Evolutionary conservation across 441 rosid genomes (phyloP), one percentile per base, ranked within the genome.

Genomic region (Populus hybrid): DNA sequence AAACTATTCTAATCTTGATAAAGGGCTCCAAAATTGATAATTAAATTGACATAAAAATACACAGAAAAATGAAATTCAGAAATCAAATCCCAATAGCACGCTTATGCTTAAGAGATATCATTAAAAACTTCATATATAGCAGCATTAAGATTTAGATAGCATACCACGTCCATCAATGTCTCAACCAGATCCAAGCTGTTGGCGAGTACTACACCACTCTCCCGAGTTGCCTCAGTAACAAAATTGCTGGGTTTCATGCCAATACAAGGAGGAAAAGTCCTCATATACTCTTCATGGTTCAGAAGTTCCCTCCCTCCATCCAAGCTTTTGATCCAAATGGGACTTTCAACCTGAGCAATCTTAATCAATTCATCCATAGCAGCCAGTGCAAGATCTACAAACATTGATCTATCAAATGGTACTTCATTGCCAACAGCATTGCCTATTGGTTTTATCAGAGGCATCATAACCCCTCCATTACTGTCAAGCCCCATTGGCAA

Each of bases 311-410:
- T 82, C 23, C 83, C 86, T 30, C 90, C 90, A 26, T 83, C 90
- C 36, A 82, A 74, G 67, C 79, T 87, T 40, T 83, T 83, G n/a
- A 84, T 68, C 98, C 99, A 95, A 46, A 95, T 83, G 1, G 92
- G 91, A 6, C 84, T 85, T n/a, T 84, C 86, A 14, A 75, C 78
- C 66, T 88, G 93, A 10, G 93, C 91, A 87, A 92, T 75, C 80
- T 92, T 90, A 57, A 92, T 76, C 80, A 95, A 78, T 82, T 95
- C 98, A 30, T 88, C 88, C 98, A 92, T 90, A 6, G 98, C 93
- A 8, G 83, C 81, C 76, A 93, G 66, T 26, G 94, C 97, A 18
- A 92, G 89, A 24, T 93, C 94, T 71, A 91, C 23, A 69, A 79
- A 81, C 85, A 85, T 77, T 6, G 97, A 85, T 73, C 91, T 87